Evolutionary conservation across 2,329 filamentous ascomycete species (phyloP).

Genomic region (Botrytis hyacinthi): DNA sequence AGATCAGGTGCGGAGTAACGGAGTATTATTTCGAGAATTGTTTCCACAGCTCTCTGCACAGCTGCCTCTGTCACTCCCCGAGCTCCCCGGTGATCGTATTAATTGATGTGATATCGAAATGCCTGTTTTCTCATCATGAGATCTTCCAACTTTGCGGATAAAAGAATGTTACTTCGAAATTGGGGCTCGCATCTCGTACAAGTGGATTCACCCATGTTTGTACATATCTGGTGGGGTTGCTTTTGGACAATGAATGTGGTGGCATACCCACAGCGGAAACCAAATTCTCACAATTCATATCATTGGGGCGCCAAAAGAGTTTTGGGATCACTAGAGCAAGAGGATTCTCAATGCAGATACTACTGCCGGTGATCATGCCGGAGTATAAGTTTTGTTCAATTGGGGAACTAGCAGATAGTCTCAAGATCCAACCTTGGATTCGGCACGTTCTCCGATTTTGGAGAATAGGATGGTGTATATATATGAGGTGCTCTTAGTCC

Average conservation of each 20-base stretch:
- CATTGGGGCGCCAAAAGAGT: slow-evolving; percentile 9
- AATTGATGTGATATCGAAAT: not conserved
- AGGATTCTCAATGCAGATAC: not conserved
- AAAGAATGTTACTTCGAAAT: not conserved
- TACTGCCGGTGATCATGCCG: not conserved
- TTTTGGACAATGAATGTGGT: not conserved
- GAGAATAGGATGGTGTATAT: not conserved
- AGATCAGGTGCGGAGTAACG: not conserved
- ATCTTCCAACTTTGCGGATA: slow-evolving; percentile 1
- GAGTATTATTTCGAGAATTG: not conserved
- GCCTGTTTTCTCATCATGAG: not conserved
- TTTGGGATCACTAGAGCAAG: not conserved
- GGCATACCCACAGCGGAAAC: not conserved
- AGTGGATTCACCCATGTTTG: slow-evolving; percentile 1
- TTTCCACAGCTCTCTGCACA: not conserved
- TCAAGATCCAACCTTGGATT: not conserved
- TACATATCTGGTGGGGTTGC: not conserved
- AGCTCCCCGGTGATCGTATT: not conserved
- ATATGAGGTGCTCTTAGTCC: not conserved
- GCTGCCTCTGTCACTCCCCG: not conserved
- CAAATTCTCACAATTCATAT: not conserved
- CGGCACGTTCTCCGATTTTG: not conserved
- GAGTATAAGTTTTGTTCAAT: not conserved
- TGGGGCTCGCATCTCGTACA: not conserved
- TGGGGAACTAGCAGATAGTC: not conserved